phyloP scores from a whole-genome alignment of 805 yeast genomes.

The Yarrowia keelungensis region DNA sequence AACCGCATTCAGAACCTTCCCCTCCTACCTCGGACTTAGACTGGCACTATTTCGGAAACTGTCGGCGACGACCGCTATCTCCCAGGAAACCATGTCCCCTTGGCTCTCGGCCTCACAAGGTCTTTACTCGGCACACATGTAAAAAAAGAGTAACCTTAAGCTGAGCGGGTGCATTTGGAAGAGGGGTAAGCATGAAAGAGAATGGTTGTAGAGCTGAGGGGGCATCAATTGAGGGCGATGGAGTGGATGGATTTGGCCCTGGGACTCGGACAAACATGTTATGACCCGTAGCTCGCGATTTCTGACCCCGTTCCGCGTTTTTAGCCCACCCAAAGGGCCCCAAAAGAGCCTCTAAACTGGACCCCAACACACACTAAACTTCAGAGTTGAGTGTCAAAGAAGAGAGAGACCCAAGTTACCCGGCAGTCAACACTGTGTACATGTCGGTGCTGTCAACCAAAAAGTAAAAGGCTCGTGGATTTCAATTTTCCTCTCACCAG shows the following conservation, averaged over 20 bases:
- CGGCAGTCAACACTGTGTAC: conserved; percentile 37
- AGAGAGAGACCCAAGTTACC: background rate
- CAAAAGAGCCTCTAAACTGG: too few relatives aligned
- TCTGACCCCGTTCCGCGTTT: too few relatives aligned
- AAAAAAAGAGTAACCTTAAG: conserved; percentile 20
- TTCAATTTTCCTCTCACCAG: conserved; percentile 37
- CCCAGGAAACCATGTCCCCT: conserved; percentile 31
- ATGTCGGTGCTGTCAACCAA: conserved; percentile 33
- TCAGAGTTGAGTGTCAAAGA: background rate
- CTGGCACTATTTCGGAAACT: conserved; percentile 16
- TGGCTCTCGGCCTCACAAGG: conserved; percentile 37
- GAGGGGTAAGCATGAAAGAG: conserved; percentile 36
- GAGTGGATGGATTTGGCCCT: background rate
- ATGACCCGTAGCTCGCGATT: too few relatives aligned
- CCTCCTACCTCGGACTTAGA: conserved; percentile 12
- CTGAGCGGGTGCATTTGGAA: conserved; percentile 22
- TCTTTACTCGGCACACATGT: conserved; percentile 33
- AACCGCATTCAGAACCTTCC: too few relatives aligned
- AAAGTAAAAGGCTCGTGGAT: conserved; percentile 36
- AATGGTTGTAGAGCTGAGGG: background rate
- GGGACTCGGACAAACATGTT: too few relatives aligned
- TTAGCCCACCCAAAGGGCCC: too few relatives aligned
- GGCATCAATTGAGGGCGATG: background rate
- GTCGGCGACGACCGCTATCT: conserved; percentile 31
- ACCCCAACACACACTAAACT: conserved; percentile 21